Evolutionary conservation across 1,139 yeast genomes (phyloP), one percentile per base, ranked within the genome.

Genomic region (Geotrichum candidum): DNA sequence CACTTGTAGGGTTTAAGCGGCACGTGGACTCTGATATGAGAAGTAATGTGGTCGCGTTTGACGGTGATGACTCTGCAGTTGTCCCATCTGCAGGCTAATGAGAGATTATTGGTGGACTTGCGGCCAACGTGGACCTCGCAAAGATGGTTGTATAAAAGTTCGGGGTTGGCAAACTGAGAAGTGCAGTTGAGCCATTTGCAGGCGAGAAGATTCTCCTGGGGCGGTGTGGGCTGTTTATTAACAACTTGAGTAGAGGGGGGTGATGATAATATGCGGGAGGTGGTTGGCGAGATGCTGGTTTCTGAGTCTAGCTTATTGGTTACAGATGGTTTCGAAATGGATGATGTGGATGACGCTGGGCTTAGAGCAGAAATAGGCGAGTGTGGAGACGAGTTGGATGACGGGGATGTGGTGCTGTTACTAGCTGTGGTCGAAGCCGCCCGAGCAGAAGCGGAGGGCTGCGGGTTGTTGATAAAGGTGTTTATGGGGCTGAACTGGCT

Each of bases 61-160:
- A 88, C 89, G 4, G 97, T 91, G 65, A 83, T 81, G 25, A 84
- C 87, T 11, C 84, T 80, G 76, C 98, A 92, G 65, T 81, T 79
- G 62, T 83, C 94, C 98, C 98, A 94, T 68, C 82, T 82, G 75
- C 99, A 94, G 59, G 84, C 82, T 69, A 92, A 81, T 59, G 86
- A 83, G 70, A 91, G 78, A 74, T 91, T 91, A 73, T 87, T 86
- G 64, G 89, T 87, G 27, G 90, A 85, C 74, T 91, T 90, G 68
- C 97, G 81, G 56, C 97, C 97, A 55, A 92, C 96, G 73, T 92
- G 99, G 65, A 81, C 86, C 72, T 90, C 91, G 74, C 98, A 92
- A 64, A 92, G 78, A 76, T 92, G 99, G 66, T 84, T 85, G 75
- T 92, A 92, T 61, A 92, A 80, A 25, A 80, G 70, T 69, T 89